Evolutionary conservation across 345 rosid species (phyloP), one percentile per base, ranked within the genome.

Genomic region (Geranium rotundifolium): DNA sequence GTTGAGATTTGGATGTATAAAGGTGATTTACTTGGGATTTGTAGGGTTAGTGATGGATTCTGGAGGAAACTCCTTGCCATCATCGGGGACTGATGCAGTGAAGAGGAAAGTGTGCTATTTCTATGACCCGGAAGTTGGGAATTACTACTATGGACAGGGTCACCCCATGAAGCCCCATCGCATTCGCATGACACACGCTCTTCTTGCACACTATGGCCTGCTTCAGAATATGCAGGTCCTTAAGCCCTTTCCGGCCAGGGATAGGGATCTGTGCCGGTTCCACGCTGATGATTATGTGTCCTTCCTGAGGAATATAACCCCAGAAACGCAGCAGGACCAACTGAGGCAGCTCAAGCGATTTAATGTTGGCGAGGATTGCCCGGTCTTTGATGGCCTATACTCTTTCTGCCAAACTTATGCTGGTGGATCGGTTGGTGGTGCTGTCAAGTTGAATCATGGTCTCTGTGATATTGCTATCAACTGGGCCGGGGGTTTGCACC

Each of bases 131-230:
- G 88, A 83, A 63, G 88, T 83, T 19, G 88, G 88, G 19, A 83
- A 83, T 73, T 83, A 83, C 67, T 83, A 80, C 37, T 83, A 83
- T 20, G 88, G 88, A 0, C 88, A 80, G 41, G 88, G 88, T 8
- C 88, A 83, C 65, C 81, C 85, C 7, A 83, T 83, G 88, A 83
- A 83, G 72, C 88, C 88, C 7, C 88, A 83, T 52, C 77, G 88
- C 59, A 83, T 83, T 56, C 65, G 88, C 17, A 80, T 83, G 88
- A 80, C 88, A 0, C 80, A 82, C 72, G 87, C 87, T 60, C 78
- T 82, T n/a, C 75, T 82, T 31, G 84, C 84, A 6, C 87, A 82
- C 72, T 83, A 80, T 49, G 88, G 88, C 17, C 66, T 83, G 72
- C 88, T 83, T 61, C 88, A 78, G 71, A 77, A 83, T 60, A 80